Base-by-base conservation (phyloP, 2,329 filamentous ascomycete genomes). In the Thielaviopsis ethacetica region DNA sequence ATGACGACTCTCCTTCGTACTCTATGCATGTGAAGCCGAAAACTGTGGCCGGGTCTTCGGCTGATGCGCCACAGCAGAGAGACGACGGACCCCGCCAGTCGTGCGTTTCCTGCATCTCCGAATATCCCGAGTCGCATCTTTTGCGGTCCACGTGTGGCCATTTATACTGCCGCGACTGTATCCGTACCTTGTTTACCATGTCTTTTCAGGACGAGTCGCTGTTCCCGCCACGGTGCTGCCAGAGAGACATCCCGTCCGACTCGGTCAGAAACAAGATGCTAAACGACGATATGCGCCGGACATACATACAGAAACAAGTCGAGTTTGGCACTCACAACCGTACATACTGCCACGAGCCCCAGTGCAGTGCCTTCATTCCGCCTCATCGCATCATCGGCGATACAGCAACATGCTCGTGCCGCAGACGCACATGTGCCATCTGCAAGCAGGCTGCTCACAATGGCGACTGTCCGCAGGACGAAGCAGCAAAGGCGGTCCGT, bases 141-240 rank as follows among this genome's bases (percentile, higher is more conserved):
- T 17, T 56, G 0, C 34, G 44, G 12, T 63, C 54, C 6, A 65
- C 71, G 53, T 68, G 76, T 66, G 1, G 65, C 0, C 77, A 83
- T 62, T 64, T 71, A 2, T 83, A 81, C 65, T 84, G 80, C 63
- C 65, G 65, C 0, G 62, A 62, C 0, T 83, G 81, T 63, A 63
- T 83, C 0, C 63, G 64, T 1, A 59, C 62, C 0, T 70, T 81
- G 0, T 77, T 82, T 64, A n/a, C 61, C 1, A 58, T 65, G 0
- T 70, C 76, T 0, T 69, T 77, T 22, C 67, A 60, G 0, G 76
- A 81, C 61, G 76, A 82, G 59, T 69, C 72, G 0, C 64, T 78
- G 0, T 83, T 80, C 59, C 80, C 80, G 0, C 78, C 80, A 0
- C 70, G 71, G 1, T 83, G 80, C 67, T 82, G 79, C 64, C 60